Conservation (phyloP, 2,329 filamentous ascomycete species). For the Talaromyces sp. region DNA sequence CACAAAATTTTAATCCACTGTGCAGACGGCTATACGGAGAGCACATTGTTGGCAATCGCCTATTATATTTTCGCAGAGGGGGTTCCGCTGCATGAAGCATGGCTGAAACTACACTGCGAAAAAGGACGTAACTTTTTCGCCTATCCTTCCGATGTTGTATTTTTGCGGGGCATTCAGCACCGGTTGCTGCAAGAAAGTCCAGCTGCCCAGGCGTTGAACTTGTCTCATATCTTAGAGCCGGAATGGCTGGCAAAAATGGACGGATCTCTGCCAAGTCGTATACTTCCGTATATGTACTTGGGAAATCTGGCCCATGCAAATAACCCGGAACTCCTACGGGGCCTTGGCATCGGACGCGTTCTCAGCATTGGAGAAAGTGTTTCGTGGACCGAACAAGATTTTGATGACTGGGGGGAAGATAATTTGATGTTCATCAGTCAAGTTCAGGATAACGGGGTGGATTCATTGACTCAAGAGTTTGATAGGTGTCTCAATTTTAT, state of each 20-base stretch:
- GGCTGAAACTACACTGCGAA: slow-evolving; percentile 76
- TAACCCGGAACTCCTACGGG: slow-evolving; percentile 75
- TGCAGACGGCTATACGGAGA: slow-evolving; percentile 93
- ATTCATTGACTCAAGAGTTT: slow-evolving; percentile 83
- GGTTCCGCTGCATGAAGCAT: slow-evolving; percentile 73
- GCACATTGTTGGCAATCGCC: slow-evolving; percentile 78
- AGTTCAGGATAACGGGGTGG: slow-evolving; percentile 95
- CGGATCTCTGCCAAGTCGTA: slow-evolving; percentile 82
- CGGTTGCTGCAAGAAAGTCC: slow-evolving; percentile 60
- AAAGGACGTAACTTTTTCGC: slow-evolving; percentile 93
- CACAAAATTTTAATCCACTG: slow-evolving; percentile 85
- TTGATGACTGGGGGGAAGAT: slow-evolving; percentile 68
- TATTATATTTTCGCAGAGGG: slow-evolving; percentile 93
- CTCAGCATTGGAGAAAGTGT: slow-evolving; percentile 88
- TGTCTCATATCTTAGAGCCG: slow-evolving; percentile 49
- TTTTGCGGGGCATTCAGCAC: slow-evolving; percentile 72
- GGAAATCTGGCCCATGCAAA: slow-evolving; percentile 92
- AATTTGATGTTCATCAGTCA: slow-evolving; percentile 77
- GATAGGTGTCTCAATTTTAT: slow-evolving; percentile 85
- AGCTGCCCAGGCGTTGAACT: slow-evolving; percentile 20
- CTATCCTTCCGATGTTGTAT: slow-evolving; percentile 81
- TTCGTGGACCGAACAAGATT: slow-evolving; percentile 69
- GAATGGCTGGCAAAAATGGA: slow-evolving; percentile 79
- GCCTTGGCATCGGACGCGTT: slow-evolving; percentile 79
- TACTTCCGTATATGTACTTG: slow-evolving; percentile 92